Evolutionary conservation across 805 yeast genomes (phyloP), one percentile per base, ranked within the genome.

Genomic region (Candida maris): DNA sequence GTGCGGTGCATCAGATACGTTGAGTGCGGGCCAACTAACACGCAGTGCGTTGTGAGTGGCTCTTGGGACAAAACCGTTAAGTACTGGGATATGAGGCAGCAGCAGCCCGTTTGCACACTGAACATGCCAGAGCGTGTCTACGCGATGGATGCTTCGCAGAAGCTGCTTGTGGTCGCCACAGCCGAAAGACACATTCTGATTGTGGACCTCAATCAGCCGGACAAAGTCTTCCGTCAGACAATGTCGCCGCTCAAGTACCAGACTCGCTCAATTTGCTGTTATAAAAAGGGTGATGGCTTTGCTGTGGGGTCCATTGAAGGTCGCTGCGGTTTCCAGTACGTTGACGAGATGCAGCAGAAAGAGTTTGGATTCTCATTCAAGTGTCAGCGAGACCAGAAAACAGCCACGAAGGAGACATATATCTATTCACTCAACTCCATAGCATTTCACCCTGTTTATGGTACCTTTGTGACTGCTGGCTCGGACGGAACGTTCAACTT

Each of bases 251-350:
- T 93, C 51, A 87, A 88, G 64, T 81, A 81, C 77, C 97, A 89
- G 67, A 88, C 96, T 0, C 71, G 96, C 45, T 66, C 82, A 2
- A 70, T 93, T 1, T 67, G 83, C 10, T 91, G 97, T 57, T 86
- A 81, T 59, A 89, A 89, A n/a, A 81, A 78, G 45, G 97, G 95
- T 9, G 81, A 85, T 52, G 97, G 97, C 7, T 93, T 74, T 62
- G 96, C 96, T 1, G 64, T 93, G 32, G 97, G 96, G 4, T 82
- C 95, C 5, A 77, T 91, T 31, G 98, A 93, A 64, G 97, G 97
- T 22, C 74, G 98, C 48, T 87, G 97, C 64, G 95, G 95, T 10
- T 80, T 93, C 50, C 95, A 87, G 57, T 93, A 89, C 58, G 78
- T 91, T 37, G 94, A 85, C 52, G 96, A 86, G 17, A 71, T 70